Evolutionary conservation across 495 filamentous ascomycete genomes (phyloP).

Genomic region (Daldinia decipiens): DNA sequence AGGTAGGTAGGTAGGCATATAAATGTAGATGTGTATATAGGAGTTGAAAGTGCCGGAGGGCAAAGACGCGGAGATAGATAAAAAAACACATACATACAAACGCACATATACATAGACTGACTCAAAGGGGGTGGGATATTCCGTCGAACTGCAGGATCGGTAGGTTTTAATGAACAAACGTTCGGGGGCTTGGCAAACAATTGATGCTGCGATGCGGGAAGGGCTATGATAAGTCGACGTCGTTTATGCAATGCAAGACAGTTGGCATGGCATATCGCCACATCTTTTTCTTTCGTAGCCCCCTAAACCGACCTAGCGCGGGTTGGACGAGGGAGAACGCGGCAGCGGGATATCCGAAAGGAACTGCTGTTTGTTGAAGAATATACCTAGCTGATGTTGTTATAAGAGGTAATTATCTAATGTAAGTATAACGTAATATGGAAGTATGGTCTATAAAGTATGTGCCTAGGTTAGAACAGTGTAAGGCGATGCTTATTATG

Average conservation of each 20-base stretch:
- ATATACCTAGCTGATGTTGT: neutral
- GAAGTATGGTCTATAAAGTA: no score
- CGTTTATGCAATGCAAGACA: slow-evolving; percentile 54
- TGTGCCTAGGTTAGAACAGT: no score
- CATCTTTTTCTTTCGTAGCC: slow-evolving; percentile 24
- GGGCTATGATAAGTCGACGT: slow-evolving; percentile 36
- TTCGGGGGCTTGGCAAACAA: slow-evolving; percentile 32
- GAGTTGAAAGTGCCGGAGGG: slow-evolving; percentile 25
- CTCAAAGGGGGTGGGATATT: slow-evolving; percentile 14
- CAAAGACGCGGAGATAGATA: slow-evolving; percentile 4
- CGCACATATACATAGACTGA: neutral
- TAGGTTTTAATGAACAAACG: slow-evolving; percentile 9
- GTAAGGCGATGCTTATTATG: neutral
- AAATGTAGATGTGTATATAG: neutral
- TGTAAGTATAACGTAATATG: no score
- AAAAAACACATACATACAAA: neutral
- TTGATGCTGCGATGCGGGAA: slow-evolving; percentile 34
- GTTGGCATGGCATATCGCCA: slow-evolving; percentile 49
- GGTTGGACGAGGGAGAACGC: slow-evolving; percentile 18
- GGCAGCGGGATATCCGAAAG: slow-evolving; percentile 25
- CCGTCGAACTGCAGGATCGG: slow-evolving; percentile 29
- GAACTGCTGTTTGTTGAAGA: neutral
- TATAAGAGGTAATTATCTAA: neutral
- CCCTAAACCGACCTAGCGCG: slow-evolving; percentile 37
- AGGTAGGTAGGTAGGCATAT: neutral